Evolutionary conservation across 2,329 filamentous ascomycete species (phyloP).

Genomic region (Penicillium oxalicum): DNA sequence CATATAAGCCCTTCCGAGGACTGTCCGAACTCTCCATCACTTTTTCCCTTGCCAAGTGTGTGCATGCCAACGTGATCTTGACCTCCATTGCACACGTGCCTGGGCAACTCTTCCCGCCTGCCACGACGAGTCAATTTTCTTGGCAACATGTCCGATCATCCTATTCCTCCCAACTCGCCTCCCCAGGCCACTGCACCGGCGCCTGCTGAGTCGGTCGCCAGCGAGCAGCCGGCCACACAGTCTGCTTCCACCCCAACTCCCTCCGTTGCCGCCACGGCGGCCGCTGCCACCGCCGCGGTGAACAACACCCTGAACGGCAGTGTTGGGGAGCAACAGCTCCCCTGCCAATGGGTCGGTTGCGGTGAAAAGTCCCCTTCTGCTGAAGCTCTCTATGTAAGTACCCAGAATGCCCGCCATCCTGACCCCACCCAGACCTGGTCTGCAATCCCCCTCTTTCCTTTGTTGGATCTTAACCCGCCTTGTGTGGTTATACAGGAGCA

Average conservation of each 20-base stretch:
- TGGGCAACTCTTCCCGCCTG: constrained; percentile 23
- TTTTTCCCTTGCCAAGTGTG: not conserved
- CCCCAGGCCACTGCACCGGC: constrained; percentile 20
- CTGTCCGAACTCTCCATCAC: no score
- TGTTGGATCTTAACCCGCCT: no score
- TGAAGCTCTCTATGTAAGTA: constrained; percentile 58
- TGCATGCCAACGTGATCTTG: constrained; percentile 6
- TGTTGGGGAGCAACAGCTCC: constrained; percentile 38
- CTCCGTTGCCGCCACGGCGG: constrained; percentile 32
- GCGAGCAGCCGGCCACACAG: constrained; percentile 22
- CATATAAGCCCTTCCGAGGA: not conserved
- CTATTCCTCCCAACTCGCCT: constrained; percentile 24
- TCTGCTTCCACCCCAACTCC: constrained; percentile 22
- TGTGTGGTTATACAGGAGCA: constrained; percentile 62
- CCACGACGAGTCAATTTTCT: constrained; percentile 31
- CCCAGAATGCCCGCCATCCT: no score
- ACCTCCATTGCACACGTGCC: constrained; percentile 9
- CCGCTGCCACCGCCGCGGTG: constrained; percentile 35
- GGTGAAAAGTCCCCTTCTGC: constrained; percentile 54
- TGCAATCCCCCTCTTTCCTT: not conserved
- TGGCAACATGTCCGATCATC: constrained; percentile 39
- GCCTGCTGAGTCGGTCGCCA: constrained; percentile 19
- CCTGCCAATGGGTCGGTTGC: constrained; percentile 59
- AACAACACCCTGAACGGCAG: constrained; percentile 28
- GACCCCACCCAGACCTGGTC: no score